Conservation (phyloP, 768 basidiomycete genomes). For the Termitomyces bulborhizus region DNA sequence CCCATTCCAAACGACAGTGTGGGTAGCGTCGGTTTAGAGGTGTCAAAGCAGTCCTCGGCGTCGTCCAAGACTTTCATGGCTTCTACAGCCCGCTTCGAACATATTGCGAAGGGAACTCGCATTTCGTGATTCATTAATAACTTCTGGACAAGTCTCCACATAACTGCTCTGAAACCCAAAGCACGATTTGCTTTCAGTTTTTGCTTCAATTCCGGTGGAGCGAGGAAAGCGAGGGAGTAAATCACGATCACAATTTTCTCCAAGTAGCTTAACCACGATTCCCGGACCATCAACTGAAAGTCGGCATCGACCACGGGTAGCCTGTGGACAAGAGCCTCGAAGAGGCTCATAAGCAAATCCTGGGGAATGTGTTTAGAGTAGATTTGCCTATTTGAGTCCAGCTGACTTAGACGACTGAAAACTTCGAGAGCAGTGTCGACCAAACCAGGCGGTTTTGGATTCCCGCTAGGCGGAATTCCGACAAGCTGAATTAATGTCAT, state of each 20-base stretch:
- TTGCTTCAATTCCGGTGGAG: slow-evolving; percentile 68
- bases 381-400: slow-evolving; percentile 73
- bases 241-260: slow-evolving; percentile 79
- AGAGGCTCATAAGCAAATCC: slow-evolving; percentile 50
- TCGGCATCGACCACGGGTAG: slow-evolving; percentile 79
- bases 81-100: slow-evolving; percentile 65
- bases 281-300: slow-evolving; percentile 57
- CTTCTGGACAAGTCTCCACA: slow-evolving; percentile 67
- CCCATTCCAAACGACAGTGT: slow-evolving; percentile 82
- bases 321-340: slow-evolving; percentile 71
- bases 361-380: slow-evolving; percentile 58
- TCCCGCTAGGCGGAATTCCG: slow-evolving; percentile 34
- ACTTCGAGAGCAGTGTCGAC: slow-evolving; percentile 79
- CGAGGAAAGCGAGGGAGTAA: slow-evolving; percentile 82
- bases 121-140: slow-evolving; percentile 49
- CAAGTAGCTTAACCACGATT: slow-evolving; percentile 70
- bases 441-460: slow-evolving; percentile 49
- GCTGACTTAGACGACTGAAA: slow-evolving; percentile 71
- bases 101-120: slow-evolving; percentile 46
- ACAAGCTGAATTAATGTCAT: slow-evolving; percentile 48
- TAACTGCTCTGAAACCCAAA: slow-evolving; percentile 62
- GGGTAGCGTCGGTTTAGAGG: slow-evolving; percentile 49
- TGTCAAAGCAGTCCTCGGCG: slow-evolving; percentile 68
- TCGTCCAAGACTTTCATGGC: slow-evolving; percentile 76
- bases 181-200: slow-evolving; percentile 58